Evolutionary conservation across 176 grass and related monocot species (phyloP), one percentile per base, ranked within the genome.

Genomic region (Alloteropsis semialata): DNA sequence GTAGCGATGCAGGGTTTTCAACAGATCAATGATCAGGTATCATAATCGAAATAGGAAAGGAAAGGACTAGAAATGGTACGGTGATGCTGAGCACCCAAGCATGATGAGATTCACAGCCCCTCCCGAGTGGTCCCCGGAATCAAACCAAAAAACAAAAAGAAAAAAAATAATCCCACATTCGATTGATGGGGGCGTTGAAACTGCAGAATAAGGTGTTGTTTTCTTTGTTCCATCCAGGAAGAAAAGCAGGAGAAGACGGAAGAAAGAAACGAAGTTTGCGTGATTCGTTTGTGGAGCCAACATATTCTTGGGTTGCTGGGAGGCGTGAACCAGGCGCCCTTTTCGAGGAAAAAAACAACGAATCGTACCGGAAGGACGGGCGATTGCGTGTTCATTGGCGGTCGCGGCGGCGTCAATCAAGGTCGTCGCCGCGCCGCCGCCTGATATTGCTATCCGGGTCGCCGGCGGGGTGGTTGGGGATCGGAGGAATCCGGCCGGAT

Each of bases 201-300:
- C n/a, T n/a, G n/a, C n/a, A n/a, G n/a, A n/a, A n/a, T n/a, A n/a
- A n/a, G n/a, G n/a, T n/a, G n/a, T n/a, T n/a, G n/a, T n/a, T n/a
- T n/a, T n/a, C n/a, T n/a, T n/a, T n/a, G n/a, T n/a, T n/a, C n/a
- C n/a, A n/a, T n/a, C n/a, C 29, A 13, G 28, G 12, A 55, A 30
- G 5, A 55, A 30, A 66, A 56, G 61, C 36, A 61, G 58, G 7
- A 29, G 6, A 21, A 58, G 11, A 78, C 10, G 58, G 61, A 66
- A 75, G 38, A 58, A 78, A 65, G 1, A n/a, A 79, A 79, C 27
- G 58, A 61, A 0, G 50, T 84, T 70, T 76, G 56, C 79, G 41
- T 63, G 58, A 54, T 89, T 79, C 27, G 18, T 46, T 42, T 21
- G 60, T 28, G 38, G 75, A 28, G 38, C 34, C 69, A 53, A 39